Evolutionary conservation across 2,329 filamentous ascomycete genomes (phyloP).

Genomic region (Proliferodiscus dingleyae): DNA sequence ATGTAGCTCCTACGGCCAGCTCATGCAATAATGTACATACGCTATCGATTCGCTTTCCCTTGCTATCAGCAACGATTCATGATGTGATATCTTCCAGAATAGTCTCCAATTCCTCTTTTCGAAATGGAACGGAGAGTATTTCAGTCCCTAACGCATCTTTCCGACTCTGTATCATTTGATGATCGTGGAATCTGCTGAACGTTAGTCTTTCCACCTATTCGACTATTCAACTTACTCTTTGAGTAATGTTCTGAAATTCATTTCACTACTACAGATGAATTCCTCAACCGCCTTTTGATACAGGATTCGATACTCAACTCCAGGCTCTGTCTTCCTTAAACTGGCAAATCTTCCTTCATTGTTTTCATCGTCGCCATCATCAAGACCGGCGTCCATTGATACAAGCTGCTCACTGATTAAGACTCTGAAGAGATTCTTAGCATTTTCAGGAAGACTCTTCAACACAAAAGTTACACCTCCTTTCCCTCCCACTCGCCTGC

Average conservation of each 20-base stretch:
- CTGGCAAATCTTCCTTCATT: constrained; percentile 28
- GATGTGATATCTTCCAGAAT: constrained; percentile 70
- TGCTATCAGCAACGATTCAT: neutral
- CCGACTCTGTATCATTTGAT: constrained; percentile 90
- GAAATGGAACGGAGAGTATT: constrained; percentile 77
- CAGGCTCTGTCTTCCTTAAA: constrained; percentile 38
- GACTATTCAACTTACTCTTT: constrained; percentile 66
- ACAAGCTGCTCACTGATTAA: constrained; percentile 80
- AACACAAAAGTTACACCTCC: constrained; percentile 91
- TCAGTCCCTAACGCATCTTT: constrained; percentile 85
- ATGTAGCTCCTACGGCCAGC: constrained; percentile 12
- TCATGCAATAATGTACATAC: constrained; percentile 9
- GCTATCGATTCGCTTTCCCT: neutral
- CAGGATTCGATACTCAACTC: constrained; percentile 83
- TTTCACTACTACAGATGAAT: constrained; percentile 94
- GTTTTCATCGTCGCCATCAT: constrained; percentile 44
- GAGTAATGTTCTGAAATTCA: constrained; percentile 87
- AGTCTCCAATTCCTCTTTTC: constrained; percentile 81
- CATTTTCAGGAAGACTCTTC: constrained; percentile 86
- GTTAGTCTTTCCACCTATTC: constrained; percentile 24
- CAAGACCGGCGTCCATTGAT: constrained; percentile 49
- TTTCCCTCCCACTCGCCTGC: constrained; percentile 75
- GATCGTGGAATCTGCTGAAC: constrained; percentile 75
- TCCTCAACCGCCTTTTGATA: constrained; percentile 96
- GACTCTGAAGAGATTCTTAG: constrained; percentile 78